Conservation (phyloP, 2,329 filamentous ascomycete genomes). For the Coniochaeta ligniaria region DNA sequence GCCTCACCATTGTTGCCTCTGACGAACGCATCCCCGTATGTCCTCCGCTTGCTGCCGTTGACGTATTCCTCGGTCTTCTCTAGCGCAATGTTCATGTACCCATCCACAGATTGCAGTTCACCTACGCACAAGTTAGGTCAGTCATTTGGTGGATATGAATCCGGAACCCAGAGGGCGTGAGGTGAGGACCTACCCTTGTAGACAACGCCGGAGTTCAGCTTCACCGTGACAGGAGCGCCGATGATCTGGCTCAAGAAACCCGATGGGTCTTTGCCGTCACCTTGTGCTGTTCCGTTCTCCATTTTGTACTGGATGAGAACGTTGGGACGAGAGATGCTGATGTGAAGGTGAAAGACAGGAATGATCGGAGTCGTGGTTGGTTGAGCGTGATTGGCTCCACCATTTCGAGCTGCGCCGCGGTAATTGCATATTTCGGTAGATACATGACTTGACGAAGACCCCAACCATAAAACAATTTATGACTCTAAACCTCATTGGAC, state of each 20-base stretch:
- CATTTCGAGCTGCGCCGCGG: background rate
- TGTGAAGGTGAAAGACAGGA: background rate
- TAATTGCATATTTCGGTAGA: background rate
- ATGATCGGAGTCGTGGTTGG: background rate
- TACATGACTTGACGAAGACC: background rate
- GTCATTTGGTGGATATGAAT: background rate
- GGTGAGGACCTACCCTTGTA: conserved; percentile 67
- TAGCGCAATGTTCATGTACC: conserved; percentile 99
- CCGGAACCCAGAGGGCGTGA: background rate
- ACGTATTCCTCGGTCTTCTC: conserved; percentile 93
- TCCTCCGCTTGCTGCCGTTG: conserved; percentile 72
- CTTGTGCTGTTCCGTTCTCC: conserved; percentile 64
- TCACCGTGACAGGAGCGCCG: conserved; percentile 87
- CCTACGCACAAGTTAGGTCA: conserved; percentile 44
- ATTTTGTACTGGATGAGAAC: conserved; percentile 33
- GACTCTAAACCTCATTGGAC: too few species aligned
- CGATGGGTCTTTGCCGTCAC: conserved; percentile 84
- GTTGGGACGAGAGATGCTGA: background rate
- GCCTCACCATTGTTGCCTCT: conserved; percentile 83
- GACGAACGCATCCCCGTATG: conserved; percentile 91
- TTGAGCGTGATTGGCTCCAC: background rate
- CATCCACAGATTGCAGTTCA: conserved; percentile 92
- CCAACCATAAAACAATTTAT: background rate
- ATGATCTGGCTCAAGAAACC: conserved; percentile 93
- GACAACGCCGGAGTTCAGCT: conserved; percentile 96